phyloP scores from a whole-genome alignment of 306 rosid species.

The Psophocarpus tetragonolobus region DNA sequence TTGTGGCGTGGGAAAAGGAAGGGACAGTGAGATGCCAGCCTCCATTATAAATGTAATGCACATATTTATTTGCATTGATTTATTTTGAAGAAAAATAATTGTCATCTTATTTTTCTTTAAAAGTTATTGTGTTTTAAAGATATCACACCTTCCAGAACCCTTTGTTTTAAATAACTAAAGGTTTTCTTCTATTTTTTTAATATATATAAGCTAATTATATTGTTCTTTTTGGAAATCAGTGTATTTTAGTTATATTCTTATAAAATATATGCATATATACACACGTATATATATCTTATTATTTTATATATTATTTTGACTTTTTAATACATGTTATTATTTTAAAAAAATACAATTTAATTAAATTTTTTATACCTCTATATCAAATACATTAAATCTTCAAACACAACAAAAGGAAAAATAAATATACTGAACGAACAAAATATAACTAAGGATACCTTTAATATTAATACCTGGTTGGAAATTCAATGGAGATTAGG shows the following conservation, averaged over 20 bases:
- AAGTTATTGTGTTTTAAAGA: not conserved
- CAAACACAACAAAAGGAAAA: not conserved
- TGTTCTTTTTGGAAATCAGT: not conserved
- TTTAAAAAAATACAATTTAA: too few species aligned
- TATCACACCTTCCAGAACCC: not conserved
- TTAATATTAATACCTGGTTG: not conserved
- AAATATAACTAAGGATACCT: not conserved
- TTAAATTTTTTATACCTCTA: too few species aligned
- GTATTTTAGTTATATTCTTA: not conserved
- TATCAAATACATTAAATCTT: not conserved
- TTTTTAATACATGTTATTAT: too few species aligned
- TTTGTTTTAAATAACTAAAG: not conserved
- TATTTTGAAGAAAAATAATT: not conserved
- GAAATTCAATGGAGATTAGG: not conserved
- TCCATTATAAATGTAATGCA: not conserved
- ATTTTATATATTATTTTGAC: too few species aligned
- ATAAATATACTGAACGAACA: not conserved
- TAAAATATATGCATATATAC: too few species aligned
- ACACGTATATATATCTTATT: too few species aligned
- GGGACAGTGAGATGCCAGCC: slow-evolving; percentile 34
- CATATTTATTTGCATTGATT: not conserved
- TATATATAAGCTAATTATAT: not conserved
- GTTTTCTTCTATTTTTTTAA: not conserved
- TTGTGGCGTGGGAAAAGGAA: not conserved
- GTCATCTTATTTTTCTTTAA: not conserved